phyloP scores from a whole-genome alignment of 2,329 filamentous ascomycete genomes.

The Trichoderma asperellum region DNA sequence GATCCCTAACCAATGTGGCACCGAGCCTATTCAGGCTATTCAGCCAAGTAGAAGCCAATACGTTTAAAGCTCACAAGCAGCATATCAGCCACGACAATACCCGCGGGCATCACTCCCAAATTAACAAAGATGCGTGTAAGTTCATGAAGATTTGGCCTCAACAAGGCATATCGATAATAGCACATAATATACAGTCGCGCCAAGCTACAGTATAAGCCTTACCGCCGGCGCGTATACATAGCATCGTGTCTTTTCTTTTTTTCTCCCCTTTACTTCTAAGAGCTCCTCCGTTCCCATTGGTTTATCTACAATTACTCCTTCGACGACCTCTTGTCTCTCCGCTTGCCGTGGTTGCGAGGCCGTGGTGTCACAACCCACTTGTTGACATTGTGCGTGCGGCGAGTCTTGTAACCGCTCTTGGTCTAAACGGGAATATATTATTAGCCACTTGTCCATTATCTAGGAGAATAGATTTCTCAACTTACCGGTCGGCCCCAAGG shows the following conservation, averaged over 20 bases:
- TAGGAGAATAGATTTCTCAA: constrained; percentile 35
- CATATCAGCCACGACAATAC: neutral
- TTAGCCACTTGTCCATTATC: neutral
- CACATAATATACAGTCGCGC: constrained; percentile 42
- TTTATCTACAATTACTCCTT: constrained; percentile 33
- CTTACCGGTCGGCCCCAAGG: constrained; percentile 95
- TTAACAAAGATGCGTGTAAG: neutral
- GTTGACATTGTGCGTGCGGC: constrained; percentile 86
- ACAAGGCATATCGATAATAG: constrained; percentile 36
- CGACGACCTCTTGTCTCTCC: constrained; percentile 64
- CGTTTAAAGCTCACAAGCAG: neutral
- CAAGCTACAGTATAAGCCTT: constrained; percentile 38
- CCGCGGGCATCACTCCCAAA: neutral
- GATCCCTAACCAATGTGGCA: neutral
- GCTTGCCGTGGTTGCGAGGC: constrained; percentile 87
- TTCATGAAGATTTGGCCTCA: neutral
- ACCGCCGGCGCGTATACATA: constrained; percentile 34
- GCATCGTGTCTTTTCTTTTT: constrained; percentile 12
- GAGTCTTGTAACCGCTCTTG: constrained; percentile 90
- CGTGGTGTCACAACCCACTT: constrained; percentile 86
- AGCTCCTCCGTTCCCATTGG: constrained; percentile 25
- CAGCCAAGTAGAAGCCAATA: neutral
- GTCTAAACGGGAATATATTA: constrained; percentile 48
- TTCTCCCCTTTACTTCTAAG: neutral
- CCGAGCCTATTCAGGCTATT: neutral